Base-by-base conservation (phyloP, 1,139 yeast species). In the Nakaseomyces nivariensis region DNA sequence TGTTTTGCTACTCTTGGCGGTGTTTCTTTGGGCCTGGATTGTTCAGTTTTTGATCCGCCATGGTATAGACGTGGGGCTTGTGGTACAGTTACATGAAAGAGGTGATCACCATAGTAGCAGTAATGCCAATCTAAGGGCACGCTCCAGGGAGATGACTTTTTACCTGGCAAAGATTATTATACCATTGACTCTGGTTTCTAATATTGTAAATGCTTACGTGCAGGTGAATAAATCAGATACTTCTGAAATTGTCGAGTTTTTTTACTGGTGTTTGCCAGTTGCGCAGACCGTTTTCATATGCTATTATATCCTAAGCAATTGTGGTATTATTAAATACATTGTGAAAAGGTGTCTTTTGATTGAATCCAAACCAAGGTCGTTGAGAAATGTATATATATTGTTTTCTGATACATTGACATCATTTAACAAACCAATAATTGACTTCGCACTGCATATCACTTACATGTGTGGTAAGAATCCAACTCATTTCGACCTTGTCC, bases 401-500 rank as follows among this genome's bases (percentile, higher is more conserved):
- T 67, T 88, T 8, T 81, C 95, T 6, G 97, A 89, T 70, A 80
- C 88, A 4, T 69, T 89, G 48, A 84, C 92, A 1, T 86, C 96
- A 0, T 88, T 84, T 61, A 72, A 85, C 10, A 83, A 82, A 63
- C 86, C 88, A 0, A 59, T 86, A 48, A 82, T 85, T 49, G 97
- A 90, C 67, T 69, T 82, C 27, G 76, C 78, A 10, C 66, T 78
- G 17, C 75, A 56, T 62, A 22, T 70, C 73, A 61, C 82, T 64
- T 67, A 69, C 69, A 36, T 52, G 9, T 49, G 57, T 36, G 52
- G 55, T 17, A 46, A 55, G 33, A 50, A 56, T 10, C 47, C 58
- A 43, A 52, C 56, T 3, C 57, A 62, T 46, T 50, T 63, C 26
- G 66, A 64, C 49, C 49, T 53, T 72, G 10, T 71, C 74, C 38